A percentile compares a stretch with the other conserved stretches of the same genome.
Evolutionary conservation across 257 asterid genomes (phyloP).

Genomic region (Capsicum baccatum): DNA sequence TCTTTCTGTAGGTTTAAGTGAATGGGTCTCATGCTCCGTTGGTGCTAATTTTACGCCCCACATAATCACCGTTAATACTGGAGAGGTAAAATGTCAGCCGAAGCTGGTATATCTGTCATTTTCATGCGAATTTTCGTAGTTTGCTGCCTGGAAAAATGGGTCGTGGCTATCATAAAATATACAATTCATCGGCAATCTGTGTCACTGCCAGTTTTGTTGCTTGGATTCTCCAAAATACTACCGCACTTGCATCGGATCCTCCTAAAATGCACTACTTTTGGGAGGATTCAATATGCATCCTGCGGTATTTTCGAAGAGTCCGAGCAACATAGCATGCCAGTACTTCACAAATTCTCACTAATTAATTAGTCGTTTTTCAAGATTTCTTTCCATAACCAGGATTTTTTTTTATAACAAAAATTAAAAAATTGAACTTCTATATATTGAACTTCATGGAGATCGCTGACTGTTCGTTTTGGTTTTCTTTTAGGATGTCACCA

Average conservation of each 20-base stretch:
- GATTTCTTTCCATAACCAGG: background rate
- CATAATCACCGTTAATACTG: constrained; percentile 74
- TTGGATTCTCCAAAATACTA: too few relatives aligned
- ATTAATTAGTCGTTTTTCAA: background rate
- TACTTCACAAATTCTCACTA: background rate
- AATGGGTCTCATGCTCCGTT: constrained; percentile 78
- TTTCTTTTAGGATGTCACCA: constrained; percentile 66
- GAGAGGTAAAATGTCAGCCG: constrained; percentile 64
- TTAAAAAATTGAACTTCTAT: background rate
- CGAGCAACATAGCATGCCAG: background rate
- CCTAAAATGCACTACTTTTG: too few relatives aligned
- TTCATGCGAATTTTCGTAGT: background rate
- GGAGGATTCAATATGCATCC: too few relatives aligned
- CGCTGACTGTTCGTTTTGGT: background rate
- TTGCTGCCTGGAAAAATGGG: background rate
- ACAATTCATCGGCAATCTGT: background rate
- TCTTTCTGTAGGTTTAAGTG: constrained; percentile 56
- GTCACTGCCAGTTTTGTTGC: background rate
- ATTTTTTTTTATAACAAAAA: too few relatives aligned
- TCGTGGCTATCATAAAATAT: background rate
- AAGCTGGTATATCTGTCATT: background rate
- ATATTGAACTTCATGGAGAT: background rate
- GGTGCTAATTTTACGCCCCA: constrained; percentile 90
- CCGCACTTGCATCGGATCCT: too few relatives aligned
- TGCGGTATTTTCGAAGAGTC: too few relatives aligned